phyloP scores from a whole-genome alignment of 257 asterid species.

The Striga asiatica region DNA sequence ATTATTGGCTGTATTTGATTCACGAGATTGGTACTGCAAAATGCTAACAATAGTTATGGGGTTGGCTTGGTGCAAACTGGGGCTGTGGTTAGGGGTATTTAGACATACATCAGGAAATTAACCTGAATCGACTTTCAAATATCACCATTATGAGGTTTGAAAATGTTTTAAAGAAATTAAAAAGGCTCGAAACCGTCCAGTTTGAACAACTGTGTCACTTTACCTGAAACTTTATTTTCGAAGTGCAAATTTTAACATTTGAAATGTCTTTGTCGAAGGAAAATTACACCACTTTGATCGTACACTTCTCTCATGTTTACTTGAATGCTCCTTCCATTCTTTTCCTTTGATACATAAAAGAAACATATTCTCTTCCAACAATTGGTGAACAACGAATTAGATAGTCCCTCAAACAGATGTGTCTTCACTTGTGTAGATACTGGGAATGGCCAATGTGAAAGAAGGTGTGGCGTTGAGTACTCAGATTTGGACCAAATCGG shows the following conservation, averaged over 20 bases:
- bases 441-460: conserved; percentile 72
- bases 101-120: too few relatives aligned
- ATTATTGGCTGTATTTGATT: too few relatives aligned
- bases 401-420: conserved; percentile 69
- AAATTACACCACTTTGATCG: too few relatives aligned
- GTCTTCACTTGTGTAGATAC: conserved; percentile 82
- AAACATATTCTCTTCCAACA: conserved; percentile 54
- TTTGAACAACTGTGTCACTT: not conserved
- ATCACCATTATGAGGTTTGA: too few relatives aligned
- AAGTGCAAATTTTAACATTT: conserved; percentile 7
- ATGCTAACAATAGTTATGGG: too few relatives aligned
- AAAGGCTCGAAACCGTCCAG: not conserved
- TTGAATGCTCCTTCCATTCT: not conserved
- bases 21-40: too few relatives aligned
- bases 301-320: not conserved
- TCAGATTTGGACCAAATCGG: conserved; percentile 55
- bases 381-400: conserved; percentile 53
- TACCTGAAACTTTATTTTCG: not conserved
- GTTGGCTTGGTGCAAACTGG: too few relatives aligned
- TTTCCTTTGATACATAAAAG: conserved; percentile 54
- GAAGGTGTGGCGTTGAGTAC: conserved; percentile 75
- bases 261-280: not conserved
- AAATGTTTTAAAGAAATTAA: not conserved
- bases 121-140: too few relatives aligned
- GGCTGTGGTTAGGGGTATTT: not conserved